A percentile compares a stretch with the other conserved stretches of the same genome.
These are phyloP conservation scores for Alternaria arborescens DNA, from an alignment of 2,329 filamentous ascomycete species.

Conservation along the genomic window DNA sequence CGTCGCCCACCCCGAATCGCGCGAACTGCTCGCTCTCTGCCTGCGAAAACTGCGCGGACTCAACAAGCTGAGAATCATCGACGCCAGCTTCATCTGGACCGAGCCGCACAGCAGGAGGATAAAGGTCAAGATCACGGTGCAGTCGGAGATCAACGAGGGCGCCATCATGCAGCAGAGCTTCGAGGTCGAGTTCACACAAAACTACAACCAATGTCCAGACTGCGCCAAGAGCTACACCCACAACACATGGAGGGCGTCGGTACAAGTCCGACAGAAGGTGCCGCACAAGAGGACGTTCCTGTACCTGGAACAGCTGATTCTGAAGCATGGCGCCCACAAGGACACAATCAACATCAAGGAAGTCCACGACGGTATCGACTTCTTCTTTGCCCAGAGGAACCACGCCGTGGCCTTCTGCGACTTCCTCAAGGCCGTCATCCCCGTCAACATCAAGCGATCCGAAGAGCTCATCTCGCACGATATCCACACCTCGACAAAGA, in stretches of 20 bases:
- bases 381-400: constrained; percentile 89
- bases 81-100: constrained; percentile 97
- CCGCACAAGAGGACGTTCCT: constrained; percentile 89
- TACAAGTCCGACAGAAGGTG: constrained; percentile 97
- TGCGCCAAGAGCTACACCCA: constrained; percentile 90
- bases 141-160: constrained; percentile 72
- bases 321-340: constrained; percentile 82
- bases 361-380: constrained; percentile 93
- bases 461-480: constrained; percentile 95
- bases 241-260: constrained; percentile 91
- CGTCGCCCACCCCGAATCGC: constrained; percentile 82
- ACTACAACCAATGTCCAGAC: constrained; percentile 92
- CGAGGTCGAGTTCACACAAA: constrained; percentile 91
- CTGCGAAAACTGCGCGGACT: constrained; percentile 86
- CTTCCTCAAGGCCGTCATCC: constrained; percentile 83
- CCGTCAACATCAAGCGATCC: constrained; percentile 81
- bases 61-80: constrained; percentile 90
- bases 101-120: constrained; percentile 93
- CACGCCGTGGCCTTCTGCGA: constrained; percentile 93
- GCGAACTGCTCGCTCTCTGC: constrained; percentile 91
- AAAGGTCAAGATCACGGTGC: constrained; percentile 94
- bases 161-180: constrained; percentile 89
- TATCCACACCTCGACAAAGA: constrained; percentile 86
- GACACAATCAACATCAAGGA: constrained; percentile 99
- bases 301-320: constrained; percentile 89